A percentile compares a stretch with the other conserved stretches of the same genome.
These are phyloP conservation scores for Phytopythium oedochilum DNA, from an alignment of 352 stramenopile species.

Conservation along the genomic window DNA sequence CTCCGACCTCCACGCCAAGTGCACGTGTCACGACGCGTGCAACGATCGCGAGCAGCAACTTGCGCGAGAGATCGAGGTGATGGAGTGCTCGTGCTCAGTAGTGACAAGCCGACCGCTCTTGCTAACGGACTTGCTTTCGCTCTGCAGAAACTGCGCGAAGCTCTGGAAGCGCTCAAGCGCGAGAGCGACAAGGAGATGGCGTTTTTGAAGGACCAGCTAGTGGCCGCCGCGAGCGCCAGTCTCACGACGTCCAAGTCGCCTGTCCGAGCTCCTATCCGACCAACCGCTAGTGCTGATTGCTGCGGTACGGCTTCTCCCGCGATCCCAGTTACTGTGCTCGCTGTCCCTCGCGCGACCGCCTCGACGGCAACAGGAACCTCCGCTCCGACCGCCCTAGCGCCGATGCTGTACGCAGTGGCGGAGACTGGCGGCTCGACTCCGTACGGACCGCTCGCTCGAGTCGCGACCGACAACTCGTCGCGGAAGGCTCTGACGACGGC, in stretches of 20 bases:
- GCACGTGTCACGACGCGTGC: slow-evolving; percentile 11
- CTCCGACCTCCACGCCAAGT: slow-evolving; percentile 1
- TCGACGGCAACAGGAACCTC: not conserved
- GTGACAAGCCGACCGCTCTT: too few species aligned
- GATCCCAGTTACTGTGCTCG: not conserved
- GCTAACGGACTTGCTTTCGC: not conserved
- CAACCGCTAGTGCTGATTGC: too few species aligned
- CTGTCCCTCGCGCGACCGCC: not conserved
- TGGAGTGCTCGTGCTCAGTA: not conserved
- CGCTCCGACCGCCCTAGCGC: slow-evolving; percentile 16
- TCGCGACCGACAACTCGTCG: slow-evolving; percentile 45
- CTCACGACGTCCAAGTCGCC: not conserved
- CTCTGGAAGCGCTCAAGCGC: slow-evolving; percentile 38
- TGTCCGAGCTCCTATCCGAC: not conserved
- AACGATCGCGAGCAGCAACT: slow-evolving; percentile 24
- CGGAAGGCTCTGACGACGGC: not conserved
- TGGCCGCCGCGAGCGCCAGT: not conserved
- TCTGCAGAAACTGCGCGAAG: slow-evolving; percentile 42
- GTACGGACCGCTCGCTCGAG: slow-evolving; percentile 33
- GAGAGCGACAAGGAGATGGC: slow-evolving; percentile 57
- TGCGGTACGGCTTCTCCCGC: too few species aligned
- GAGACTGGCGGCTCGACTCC: slow-evolving; percentile 30
- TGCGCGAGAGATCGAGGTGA: slow-evolving; percentile 14
- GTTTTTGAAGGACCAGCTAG: slow-evolving; percentile 39
- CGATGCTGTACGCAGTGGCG: slow-evolving; percentile 54